Evolutionary conservation across 345 rosid species (phyloP).

Genomic region (Eucalyptus regnans): DNA sequence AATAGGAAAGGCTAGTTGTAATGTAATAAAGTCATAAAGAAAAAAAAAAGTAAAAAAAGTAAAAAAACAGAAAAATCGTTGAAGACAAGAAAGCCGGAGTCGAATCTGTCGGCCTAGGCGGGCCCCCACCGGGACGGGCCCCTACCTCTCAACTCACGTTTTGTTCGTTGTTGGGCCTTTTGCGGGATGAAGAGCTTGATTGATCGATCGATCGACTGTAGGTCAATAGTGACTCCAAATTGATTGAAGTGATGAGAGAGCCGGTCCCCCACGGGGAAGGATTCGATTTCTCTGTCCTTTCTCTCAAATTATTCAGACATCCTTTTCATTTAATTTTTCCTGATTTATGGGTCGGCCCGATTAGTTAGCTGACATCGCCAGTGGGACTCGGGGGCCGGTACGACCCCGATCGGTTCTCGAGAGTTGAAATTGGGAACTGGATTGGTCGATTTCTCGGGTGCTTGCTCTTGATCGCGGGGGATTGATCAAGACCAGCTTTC

Average conservation of each 20-base stretch:
- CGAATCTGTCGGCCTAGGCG: background rate
- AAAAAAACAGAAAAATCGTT: background rate
- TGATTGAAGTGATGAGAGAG: background rate
- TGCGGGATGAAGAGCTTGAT: background rate
- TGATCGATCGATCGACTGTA: background rate
- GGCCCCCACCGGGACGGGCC: background rate
- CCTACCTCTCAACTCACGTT: background rate
- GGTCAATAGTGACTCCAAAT: background rate
- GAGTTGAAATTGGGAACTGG: background rate
- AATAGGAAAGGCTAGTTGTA: background rate
- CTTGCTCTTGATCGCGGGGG: accelerated
- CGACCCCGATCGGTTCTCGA: accelerated
- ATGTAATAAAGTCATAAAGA: background rate
- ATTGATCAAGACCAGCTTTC: background rate
- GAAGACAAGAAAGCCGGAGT: background rate
- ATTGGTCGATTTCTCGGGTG: accelerated
- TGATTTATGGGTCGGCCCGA: background rate
- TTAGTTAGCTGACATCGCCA: background rate
- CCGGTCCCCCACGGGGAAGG: background rate
- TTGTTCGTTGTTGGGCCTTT: background rate
- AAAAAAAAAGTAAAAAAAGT: too few species aligned
- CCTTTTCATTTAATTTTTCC: background rate
- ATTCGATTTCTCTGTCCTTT: background rate
- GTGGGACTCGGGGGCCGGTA: background rate
- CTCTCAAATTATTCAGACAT: background rate